A percentile compares a stretch with the other conserved stretches of the same genome.
phyloP scores from a whole-genome alignment of 371 early-diverging fungal species.

The Lichtheimia hyalospora region DNA sequence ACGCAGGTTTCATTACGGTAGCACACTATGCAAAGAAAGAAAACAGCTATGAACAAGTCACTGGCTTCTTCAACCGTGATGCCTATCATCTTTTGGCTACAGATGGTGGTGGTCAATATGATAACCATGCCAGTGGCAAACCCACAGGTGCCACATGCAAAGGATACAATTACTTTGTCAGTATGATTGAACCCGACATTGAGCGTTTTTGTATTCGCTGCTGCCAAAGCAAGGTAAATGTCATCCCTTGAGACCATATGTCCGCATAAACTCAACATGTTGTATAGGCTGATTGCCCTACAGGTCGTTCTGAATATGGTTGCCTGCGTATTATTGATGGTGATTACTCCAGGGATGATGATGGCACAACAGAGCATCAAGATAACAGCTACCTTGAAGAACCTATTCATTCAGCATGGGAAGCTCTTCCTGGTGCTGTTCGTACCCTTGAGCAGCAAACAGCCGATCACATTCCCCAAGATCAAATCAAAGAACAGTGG shows the following conservation, averaged over 20 bases:
- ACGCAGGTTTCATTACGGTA: slow-evolving; percentile 44
- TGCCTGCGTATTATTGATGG: slow-evolving; percentile 42
- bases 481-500: slow-evolving; percentile 13
- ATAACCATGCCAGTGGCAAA: slow-evolving; percentile 25
- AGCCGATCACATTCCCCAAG: not conserved
- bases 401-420: not conserved
- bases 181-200: slow-evolving; percentile 42
- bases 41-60: slow-evolving; percentile 49
- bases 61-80: slow-evolving; percentile 54
- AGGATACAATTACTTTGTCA: slow-evolving; percentile 42
- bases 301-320: slow-evolving; percentile 39
- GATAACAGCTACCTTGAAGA: not conserved
- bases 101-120: slow-evolving; percentile 57
- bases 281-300: slow-evolving; percentile 32
- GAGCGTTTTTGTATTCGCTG: slow-evolving; percentile 51
- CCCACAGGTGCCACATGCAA: slow-evolving; percentile 31
- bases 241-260: too few relatives aligned
- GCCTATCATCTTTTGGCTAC: slow-evolving; percentile 39
- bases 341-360: slow-evolving; percentile 23
- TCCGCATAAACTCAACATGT: not conserved
- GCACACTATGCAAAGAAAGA: slow-evolving; percentile 43
- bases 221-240: slow-evolving; percentile 19
- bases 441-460: not conserved
- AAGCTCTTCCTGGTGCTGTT: slow-evolving; percentile 10
- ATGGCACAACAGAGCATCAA: not conserved